phyloP scores from a whole-genome alignment of 331 rosid species.

The Saraca asoca region DNA sequence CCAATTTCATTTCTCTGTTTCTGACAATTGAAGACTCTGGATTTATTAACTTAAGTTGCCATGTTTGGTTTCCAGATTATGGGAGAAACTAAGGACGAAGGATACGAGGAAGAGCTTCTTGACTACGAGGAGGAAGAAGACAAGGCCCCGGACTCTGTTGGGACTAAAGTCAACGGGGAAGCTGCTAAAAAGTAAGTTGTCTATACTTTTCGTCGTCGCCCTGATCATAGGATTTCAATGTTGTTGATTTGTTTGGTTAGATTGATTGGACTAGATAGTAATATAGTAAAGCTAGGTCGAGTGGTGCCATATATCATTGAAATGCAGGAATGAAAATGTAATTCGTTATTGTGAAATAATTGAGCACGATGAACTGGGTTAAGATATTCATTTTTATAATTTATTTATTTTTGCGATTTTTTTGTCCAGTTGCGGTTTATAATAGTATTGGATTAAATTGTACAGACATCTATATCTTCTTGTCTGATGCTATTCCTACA shows the following conservation, averaged over 20 bases:
- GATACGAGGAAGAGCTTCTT: constrained; percentile 94
- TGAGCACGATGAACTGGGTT: too few species aligned
- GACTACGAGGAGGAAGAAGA: constrained; percentile 98
- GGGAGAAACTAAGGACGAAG: constrained; percentile 89
- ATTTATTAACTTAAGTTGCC: background rate
- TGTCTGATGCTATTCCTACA: too few species aligned
- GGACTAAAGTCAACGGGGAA: constrained; percentile 90
- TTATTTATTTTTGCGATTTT: too few species aligned
- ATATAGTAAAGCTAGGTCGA: too few species aligned
- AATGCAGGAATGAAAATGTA: too few species aligned
- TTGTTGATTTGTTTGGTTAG: background rate
- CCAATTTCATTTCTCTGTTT: constrained; percentile 19
- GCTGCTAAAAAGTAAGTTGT: constrained; percentile 79
- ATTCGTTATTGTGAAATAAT: too few species aligned
- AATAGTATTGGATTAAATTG: background rate
- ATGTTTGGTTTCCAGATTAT: constrained; percentile 42
- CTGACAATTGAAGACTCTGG: background rate
- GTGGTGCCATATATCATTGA: too few species aligned
- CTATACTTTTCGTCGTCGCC: background rate
- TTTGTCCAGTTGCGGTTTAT: too few species aligned
- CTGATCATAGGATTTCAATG: background rate
- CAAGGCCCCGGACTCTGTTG: constrained; percentile 81
- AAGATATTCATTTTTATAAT: too few species aligned
- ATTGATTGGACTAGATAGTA: too few species aligned
- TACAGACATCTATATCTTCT: too few species aligned